Evolutionary conservation across 2,329 filamentous ascomycete species (phyloP).

Genomic region (Cercospora berteroae): DNA sequence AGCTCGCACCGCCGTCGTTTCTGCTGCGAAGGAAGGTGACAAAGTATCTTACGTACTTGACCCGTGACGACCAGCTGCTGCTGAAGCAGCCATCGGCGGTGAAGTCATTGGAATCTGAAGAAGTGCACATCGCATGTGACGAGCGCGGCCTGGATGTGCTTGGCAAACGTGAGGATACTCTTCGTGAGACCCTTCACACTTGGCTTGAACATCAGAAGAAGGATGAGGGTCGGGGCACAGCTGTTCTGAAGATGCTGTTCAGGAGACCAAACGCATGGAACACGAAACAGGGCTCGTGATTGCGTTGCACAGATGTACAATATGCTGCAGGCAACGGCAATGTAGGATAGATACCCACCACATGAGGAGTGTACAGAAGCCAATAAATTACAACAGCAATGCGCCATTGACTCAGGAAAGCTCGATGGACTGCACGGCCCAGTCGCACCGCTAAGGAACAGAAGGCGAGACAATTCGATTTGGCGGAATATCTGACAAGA

Average conservation of each 20-base stretch:
- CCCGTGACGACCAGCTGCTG: constrained; percentile 69
- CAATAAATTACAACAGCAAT: neutral
- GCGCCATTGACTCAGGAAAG: neutral
- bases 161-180: constrained; percentile 27
- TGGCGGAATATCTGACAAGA: neutral
- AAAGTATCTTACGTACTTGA: constrained; percentile 61
- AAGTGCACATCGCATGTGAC: constrained; percentile 40
- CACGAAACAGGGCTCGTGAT: neutral
- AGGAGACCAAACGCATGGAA: constrained; percentile 26
- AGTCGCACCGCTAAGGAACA: neutral
- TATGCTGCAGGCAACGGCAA: constrained; percentile 2
- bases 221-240: constrained; percentile 36
- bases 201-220: constrained; percentile 44
- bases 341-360: neutral
- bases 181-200: constrained; percentile 35
- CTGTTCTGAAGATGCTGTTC: constrained; percentile 38
- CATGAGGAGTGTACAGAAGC: neutral
- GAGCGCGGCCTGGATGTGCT: constrained; percentile 39
- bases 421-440: neutral
- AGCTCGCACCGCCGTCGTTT: constrained; percentile 47
- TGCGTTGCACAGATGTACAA: neutral
- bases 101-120: constrained; percentile 50
- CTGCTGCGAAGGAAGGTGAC: constrained; percentile 57
- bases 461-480: neutral
- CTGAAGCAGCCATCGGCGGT: constrained; percentile 56